These are phyloP conservation scores for Cyclotella sp. DNA, from an alignment of 108 stramenopile genomes.

Conservation along the genomic window DNA sequence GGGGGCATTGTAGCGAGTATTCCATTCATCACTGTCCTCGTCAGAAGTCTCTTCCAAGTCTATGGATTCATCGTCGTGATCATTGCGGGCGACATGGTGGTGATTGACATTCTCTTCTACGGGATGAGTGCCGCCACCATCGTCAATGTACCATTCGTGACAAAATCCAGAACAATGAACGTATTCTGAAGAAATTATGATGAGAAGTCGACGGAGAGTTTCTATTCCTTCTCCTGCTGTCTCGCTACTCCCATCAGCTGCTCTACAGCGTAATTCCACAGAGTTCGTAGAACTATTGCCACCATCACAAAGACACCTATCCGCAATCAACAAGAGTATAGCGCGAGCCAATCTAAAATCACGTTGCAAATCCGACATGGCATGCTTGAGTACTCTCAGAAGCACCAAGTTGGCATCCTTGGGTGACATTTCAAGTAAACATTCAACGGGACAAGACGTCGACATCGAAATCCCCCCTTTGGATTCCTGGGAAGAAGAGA, in stretches of 20 bases:
- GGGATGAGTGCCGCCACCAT: slow-evolving; percentile 7
- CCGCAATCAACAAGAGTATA: slow-evolving; percentile 36
- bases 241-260: neutral
- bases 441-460: slow-evolving; percentile 7
- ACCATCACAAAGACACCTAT: slow-evolving; percentile 40
- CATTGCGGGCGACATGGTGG: neutral
- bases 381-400: slow-evolving; percentile 57
- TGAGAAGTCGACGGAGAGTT: slow-evolving; percentile 45
- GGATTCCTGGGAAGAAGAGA: neutral
- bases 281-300: neutral
- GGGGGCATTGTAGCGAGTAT: neutral
- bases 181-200: slow-evolving; percentile 48
- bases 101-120: slow-evolving; percentile 2
- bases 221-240: slow-evolving; percentile 21
- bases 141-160: slow-evolving; percentile 34
- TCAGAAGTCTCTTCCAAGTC: slow-evolving; percentile 14
- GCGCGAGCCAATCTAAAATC: slow-evolving; percentile 53
- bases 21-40: slow-evolving; percentile 19
- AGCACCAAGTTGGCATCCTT: slow-evolving; percentile 28
- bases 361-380: slow-evolving; percentile 58
- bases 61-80: neutral
- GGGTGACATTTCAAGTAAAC: slow-evolving; percentile 13
- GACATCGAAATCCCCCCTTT: neutral
- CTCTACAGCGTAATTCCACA: no score
- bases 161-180: slow-evolving; percentile 50